A percentile compares a stretch with the other conserved stretches of the same genome.
These are phyloP conservation scores for Claviceps spartinae DNA, from an alignment of 2,329 filamentous ascomycete species.

Conservation along the genomic window DNA sequence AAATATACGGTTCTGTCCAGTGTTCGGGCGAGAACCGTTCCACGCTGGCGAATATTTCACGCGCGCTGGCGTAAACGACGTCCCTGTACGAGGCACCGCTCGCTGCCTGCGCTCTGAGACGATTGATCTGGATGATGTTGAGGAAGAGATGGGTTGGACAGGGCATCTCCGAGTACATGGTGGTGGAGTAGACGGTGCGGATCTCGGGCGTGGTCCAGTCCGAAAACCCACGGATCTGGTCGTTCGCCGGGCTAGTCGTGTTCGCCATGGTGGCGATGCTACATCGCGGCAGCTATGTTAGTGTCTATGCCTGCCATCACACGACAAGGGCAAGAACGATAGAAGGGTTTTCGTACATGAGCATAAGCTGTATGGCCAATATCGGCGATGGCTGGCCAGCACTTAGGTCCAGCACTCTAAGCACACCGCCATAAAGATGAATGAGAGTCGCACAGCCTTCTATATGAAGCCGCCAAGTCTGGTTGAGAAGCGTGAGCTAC, in stretches of 20 bases:
- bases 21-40: slow-evolving; percentile 1
- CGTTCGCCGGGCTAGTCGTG: slow-evolving; percentile 3
- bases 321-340: too few relatives aligned
- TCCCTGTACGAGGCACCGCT: neutral
- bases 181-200: neutral
- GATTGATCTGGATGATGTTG: slow-evolving; percentile 2
- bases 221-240: slow-evolving; percentile 1
- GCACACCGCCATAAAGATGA: slow-evolving; percentile 2
- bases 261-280: slow-evolving; percentile 4
- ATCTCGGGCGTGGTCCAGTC: slow-evolving; percentile 1
- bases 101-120: neutral
- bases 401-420: slow-evolving; percentile 1
- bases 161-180: slow-evolving; percentile 3
- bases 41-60: neutral
- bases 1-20: slow-evolving; percentile 3
- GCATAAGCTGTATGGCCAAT: slow-evolving; percentile 3
- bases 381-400: slow-evolving; percentile 2
- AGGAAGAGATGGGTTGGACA: slow-evolving; percentile 5
- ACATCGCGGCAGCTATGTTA: neutral
- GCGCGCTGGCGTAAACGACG: neutral
- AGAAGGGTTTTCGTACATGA: neutral
- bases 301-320: neutral
- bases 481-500: slow-evolving; percentile 2
- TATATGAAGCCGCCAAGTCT: slow-evolving; percentile 3
- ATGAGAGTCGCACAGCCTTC: slow-evolving; percentile 4